These are phyloP conservation scores for Plasmodium cynomolgi DNA, from an alignment of 169 alveolate species.

Conservation along the genomic window DNA sequence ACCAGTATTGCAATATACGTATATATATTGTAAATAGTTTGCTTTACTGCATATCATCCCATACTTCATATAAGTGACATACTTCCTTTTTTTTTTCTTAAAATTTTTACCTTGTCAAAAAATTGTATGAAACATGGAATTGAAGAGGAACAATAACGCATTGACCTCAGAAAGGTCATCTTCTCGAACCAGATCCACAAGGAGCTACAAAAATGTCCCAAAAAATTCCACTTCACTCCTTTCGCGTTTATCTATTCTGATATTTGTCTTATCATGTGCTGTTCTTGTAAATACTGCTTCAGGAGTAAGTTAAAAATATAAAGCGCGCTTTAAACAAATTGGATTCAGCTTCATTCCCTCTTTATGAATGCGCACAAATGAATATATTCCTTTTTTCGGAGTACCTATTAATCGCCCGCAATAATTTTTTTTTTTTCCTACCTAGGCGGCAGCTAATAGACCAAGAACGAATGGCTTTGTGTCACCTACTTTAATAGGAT, in stretches of 20 bases:
- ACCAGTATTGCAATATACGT: neutral
- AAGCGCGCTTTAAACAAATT: neutral
- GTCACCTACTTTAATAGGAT: neutral
- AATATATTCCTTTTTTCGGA: neutral
- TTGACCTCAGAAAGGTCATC: neutral
- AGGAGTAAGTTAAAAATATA: conserved; percentile 8
- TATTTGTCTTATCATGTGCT: conserved; percentile 19
- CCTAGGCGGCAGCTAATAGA: neutral
- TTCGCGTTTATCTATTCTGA: conserved; percentile 7
- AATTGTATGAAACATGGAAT: conserved; percentile 6
- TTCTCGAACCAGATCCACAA: neutral
- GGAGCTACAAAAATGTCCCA: neutral
- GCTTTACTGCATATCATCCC: neutral
- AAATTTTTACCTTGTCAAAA: neutral
- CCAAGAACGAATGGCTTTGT: neutral
- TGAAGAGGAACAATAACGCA: neutral
- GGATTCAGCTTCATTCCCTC: neutral
- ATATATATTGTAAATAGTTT: neutral
- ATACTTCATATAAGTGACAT: neutral
- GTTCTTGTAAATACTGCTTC: neutral
- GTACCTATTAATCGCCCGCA: neutral
- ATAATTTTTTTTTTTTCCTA: neutral
- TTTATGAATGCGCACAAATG: neutral
- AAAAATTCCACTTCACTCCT: neutral
- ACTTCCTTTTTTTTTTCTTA: neutral